phyloP scores from a whole-genome alignment of 805 yeast species.

The Soucietia sequanensis region DNA sequence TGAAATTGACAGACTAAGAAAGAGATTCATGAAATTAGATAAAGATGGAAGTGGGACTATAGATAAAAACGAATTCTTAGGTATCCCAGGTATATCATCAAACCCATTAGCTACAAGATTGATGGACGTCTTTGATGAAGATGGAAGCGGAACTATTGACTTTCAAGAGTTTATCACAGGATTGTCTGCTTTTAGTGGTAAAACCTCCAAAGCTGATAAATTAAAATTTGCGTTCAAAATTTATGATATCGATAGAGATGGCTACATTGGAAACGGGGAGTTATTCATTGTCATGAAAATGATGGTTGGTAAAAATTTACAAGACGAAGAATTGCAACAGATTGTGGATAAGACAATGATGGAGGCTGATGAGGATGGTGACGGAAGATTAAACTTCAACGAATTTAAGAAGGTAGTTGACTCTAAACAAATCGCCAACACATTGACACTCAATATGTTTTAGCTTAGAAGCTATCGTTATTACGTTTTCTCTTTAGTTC shows the following conservation, averaged over 20 bases:
- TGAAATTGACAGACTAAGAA: conserved; percentile 87
- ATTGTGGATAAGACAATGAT: conserved; percentile 94
- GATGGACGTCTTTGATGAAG: conserved; percentile 92
- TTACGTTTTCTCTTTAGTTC: neutral
- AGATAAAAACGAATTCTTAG: conserved; percentile 84
- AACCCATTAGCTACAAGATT: conserved; percentile 89
- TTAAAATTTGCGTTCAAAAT: conserved; percentile 87
- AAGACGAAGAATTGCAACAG: conserved; percentile 87
- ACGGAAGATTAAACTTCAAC: conserved; percentile 78
- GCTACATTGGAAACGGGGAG: conserved; percentile 93
- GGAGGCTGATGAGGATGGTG: conserved; percentile 89
- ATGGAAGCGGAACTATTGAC: conserved; percentile 90
- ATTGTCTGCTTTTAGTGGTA: conserved; percentile 81
- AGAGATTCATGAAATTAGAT: conserved; percentile 93
- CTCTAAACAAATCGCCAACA: conserved; percentile 55
- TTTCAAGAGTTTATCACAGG: conserved; percentile 92
- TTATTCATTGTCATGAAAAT: conserved; percentile 85
- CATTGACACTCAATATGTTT: conserved; percentile 54
- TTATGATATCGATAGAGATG: conserved; percentile 95
- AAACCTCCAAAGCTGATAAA: conserved; percentile 78
- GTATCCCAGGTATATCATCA: conserved; percentile 87
- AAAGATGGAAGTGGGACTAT: conserved; percentile 90
- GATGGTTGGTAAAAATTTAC: conserved; percentile 94
- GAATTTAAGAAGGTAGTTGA: conserved; percentile 77
- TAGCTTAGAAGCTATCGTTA: too few species aligned